Percentiles rank a stretch among this genome's conserved stretches.
Evolutionary conservation across 2,329 filamentous ascomycete species (phyloP).

Genomic region (Monilinia polystroma): DNA sequence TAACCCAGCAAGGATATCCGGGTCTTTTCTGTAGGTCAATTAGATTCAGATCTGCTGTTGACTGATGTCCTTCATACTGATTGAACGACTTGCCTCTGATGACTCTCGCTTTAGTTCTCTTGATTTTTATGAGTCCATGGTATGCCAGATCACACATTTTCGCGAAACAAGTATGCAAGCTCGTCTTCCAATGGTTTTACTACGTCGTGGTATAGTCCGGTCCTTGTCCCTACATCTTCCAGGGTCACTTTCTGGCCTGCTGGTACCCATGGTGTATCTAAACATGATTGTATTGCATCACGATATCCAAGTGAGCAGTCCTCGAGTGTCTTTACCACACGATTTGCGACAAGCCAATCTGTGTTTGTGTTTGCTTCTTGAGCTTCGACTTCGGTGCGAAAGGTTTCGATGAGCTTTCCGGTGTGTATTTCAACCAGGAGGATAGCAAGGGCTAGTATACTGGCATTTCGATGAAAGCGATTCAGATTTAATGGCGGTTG

Average conservation of each 20-base stretch:
- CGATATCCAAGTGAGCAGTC: slow-evolving; percentile 17
- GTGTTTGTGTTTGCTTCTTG: slow-evolving; percentile 13
- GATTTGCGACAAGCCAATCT: slow-evolving; percentile 2
- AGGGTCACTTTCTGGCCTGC: slow-evolving; percentile 9
- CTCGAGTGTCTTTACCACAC: neutral
- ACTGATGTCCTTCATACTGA: too few species aligned
- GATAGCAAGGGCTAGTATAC: slow-evolving; percentile 1
- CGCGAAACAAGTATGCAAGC: slow-evolving; percentile 6
- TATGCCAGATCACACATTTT: neutral
- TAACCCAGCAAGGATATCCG: too few species aligned
- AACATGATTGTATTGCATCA: slow-evolving; percentile 11
- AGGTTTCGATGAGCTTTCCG: neutral
- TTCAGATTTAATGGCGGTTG: neutral
- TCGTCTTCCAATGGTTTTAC: slow-evolving; percentile 9
- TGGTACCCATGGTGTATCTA: slow-evolving; percentile 7
- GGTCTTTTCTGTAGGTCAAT: too few species aligned
- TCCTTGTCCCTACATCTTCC: neutral
- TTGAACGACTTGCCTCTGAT: too few species aligned
- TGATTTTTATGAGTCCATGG: too few species aligned
- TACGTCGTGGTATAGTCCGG: slow-evolving; percentile 12
- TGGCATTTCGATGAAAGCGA: neutral
- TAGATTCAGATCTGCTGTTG: too few species aligned
- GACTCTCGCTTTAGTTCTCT: too few species aligned
- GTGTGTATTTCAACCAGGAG: slow-evolving; percentile 11
- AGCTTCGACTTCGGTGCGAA: neutral